phyloP scores from a whole-genome alignment of 1,284 basidiomycete species.

The Grifola frondosa region DNA sequence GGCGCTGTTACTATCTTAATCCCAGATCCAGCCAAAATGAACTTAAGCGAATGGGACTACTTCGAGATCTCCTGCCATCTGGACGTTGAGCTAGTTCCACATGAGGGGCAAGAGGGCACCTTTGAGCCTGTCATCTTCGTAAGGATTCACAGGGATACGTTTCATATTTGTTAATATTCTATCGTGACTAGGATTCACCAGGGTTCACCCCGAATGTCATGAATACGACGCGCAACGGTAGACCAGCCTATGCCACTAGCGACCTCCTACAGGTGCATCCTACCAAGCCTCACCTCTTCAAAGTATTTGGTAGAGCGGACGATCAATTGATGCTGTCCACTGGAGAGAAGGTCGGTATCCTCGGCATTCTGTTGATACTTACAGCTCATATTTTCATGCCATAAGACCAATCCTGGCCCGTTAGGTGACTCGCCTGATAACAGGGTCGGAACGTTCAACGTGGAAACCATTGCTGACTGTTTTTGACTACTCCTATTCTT shows the following conservation, averaged over 20 bases:
- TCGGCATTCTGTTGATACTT: not conserved
- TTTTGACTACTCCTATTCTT: not conserved
- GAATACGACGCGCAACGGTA: slow-evolving; percentile 31
- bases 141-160: slow-evolving; percentile 1
- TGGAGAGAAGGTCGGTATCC: slow-evolving; percentile 45
- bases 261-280: slow-evolving; percentile 50
- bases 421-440: slow-evolving; percentile 21
- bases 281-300: slow-evolving; percentile 42
- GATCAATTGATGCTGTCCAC: slow-evolving; percentile 54
- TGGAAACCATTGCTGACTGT: not conserved
- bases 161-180: not conserved
- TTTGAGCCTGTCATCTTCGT: slow-evolving; percentile 27
- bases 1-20: slow-evolving; percentile 12
- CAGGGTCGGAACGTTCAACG: no score
- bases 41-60: slow-evolving; percentile 28
- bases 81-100: slow-evolving; percentile 17
- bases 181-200: slow-evolving; percentile 9
- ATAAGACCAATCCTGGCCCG: slow-evolving; percentile 33
- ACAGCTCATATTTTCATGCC: not conserved
- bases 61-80: slow-evolving; percentile 21
- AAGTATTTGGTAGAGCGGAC: slow-evolving; percentile 46
- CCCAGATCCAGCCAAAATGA: slow-evolving; percentile 8
- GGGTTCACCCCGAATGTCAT: slow-evolving; percentile 23
- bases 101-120: slow-evolving; percentile 20
- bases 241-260: slow-evolving; percentile 36